Evolutionary conservation across 1,139 yeast species (phyloP).

Genomic region (Saccharomycopsis hybrid): DNA sequence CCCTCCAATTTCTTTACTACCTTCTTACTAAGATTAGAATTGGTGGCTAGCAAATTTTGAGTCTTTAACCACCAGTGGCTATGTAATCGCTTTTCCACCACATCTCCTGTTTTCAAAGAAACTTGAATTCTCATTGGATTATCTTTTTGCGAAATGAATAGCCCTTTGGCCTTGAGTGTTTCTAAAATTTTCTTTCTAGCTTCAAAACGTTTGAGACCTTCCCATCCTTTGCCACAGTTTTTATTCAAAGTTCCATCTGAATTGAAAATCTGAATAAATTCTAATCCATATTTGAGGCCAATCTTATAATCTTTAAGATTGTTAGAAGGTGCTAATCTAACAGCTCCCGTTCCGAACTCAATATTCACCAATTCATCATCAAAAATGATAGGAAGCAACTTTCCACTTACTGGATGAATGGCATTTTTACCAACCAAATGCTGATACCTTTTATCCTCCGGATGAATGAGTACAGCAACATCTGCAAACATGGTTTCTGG

Average conservation of each 20-base stretch:
- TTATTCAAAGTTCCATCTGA: constrained; percentile 90
- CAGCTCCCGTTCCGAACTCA: constrained; percentile 99
- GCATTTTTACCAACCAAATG: constrained; percentile 85
- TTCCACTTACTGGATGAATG: constrained; percentile 87
- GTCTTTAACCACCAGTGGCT: constrained; percentile 87
- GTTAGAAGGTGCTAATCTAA: constrained; percentile 97
- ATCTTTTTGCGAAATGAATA: constrained; percentile 76
- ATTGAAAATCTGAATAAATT: constrained; percentile 81
- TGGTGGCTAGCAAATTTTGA: neutral
- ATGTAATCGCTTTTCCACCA: constrained; percentile 91
- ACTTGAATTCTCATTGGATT: constrained; percentile 93
- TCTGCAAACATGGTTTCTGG: constrained; percentile 98
- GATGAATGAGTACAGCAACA: constrained; percentile 96
- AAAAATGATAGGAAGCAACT: constrained; percentile 77
- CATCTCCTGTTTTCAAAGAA: constrained; percentile 94
- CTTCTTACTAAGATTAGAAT: neutral
- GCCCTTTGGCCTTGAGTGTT: constrained; percentile 63
- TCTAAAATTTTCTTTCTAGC: constrained; percentile 84
- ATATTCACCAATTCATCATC: constrained; percentile 94
- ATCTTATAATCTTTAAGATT: constrained; percentile 95
- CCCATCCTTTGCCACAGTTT: constrained; percentile 80
- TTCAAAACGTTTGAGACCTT: constrained; percentile 87
- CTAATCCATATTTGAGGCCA: constrained; percentile 89
- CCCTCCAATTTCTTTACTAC: too few relatives aligned
- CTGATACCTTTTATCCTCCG: constrained; percentile 83